phyloP scores from a whole-genome alignment of 441 rosid species.

The Raphanus hybrid region DNA sequence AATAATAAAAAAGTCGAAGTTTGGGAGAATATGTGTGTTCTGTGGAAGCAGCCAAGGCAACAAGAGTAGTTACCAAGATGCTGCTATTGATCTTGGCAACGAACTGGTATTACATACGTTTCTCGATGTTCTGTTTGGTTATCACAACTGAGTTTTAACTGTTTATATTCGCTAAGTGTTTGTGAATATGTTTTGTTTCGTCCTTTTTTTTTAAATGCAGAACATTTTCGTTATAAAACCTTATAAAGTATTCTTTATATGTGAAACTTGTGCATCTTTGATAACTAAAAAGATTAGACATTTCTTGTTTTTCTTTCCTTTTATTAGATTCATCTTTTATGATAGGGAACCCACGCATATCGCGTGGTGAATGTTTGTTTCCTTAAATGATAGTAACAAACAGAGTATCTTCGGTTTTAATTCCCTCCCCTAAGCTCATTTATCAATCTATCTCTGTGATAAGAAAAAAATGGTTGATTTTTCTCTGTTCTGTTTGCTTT shows the following conservation, averaged over 20 bases:
- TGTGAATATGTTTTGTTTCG: neutral
- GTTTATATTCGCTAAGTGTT: constrained; percentile 38
- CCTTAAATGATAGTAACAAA: neutral
- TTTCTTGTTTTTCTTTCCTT: neutral
- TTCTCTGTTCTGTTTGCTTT: neutral
- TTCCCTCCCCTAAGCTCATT: neutral
- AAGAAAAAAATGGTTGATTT: neutral
- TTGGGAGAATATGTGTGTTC: constrained; percentile 64
- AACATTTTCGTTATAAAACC: constrained; percentile 9
- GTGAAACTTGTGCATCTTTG: constrained; percentile 13
- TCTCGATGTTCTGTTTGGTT: neutral
- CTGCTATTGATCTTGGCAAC: constrained; percentile 64
- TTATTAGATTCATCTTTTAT: constrained; percentile 16
- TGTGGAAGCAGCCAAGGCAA: constrained; percentile 73
- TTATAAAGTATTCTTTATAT: neutral
- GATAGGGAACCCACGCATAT: neutral
- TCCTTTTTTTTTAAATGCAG: constrained; percentile 9
- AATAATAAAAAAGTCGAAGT: constrained; percentile 48
- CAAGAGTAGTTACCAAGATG: constrained; percentile 53
- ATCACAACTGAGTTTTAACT: neutral
- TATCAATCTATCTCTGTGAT: neutral
- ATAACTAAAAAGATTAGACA: neutral
- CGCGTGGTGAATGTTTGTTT: neutral
- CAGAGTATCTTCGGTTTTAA: neutral
- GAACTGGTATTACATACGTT: constrained; percentile 50